Conservation (phyloP, 495 filamentous ascomycete species). For the Friedmanniomyces endolithicus region DNA sequence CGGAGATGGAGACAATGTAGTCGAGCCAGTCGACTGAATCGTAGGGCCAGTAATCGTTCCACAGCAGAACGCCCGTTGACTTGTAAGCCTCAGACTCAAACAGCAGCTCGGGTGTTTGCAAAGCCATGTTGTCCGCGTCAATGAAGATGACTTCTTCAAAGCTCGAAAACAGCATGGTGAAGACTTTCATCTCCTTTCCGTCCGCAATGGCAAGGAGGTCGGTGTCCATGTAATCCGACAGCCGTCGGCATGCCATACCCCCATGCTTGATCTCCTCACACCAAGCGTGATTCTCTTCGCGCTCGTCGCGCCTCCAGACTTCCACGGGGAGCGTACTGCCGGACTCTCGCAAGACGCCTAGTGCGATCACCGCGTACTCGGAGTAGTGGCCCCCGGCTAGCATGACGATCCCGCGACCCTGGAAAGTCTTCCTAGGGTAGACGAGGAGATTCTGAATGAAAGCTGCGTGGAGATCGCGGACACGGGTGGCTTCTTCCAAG, state of each 20-base stretch:
- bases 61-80: constrained; percentile 4
- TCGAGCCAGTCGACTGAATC: constrained; percentile 14
- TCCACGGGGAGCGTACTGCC: constrained; percentile 6
- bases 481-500: background rate
- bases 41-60: constrained; percentile 5
- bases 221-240: constrained; percentile 11
- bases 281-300: constrained; percentile 9
- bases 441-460: background rate
- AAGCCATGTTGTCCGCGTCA: constrained; percentile 11
- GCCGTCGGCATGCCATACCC: constrained; percentile 7
- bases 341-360: constrained; percentile 4
- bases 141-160: constrained; percentile 14
- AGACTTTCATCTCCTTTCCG: constrained; percentile 9
- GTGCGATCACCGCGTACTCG: constrained; percentile 6
- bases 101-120: constrained; percentile 5
- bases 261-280: constrained; percentile 4
- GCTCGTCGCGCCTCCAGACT: constrained; percentile 9
- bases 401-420: constrained; percentile 5
- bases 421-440: constrained; percentile 5
- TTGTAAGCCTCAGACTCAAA: constrained; percentile 7
- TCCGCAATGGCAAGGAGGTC: constrained; percentile 6
- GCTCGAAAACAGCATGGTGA: constrained; percentile 10
- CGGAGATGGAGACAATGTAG: constrained; percentile 39
- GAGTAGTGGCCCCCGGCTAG: constrained; percentile 6
- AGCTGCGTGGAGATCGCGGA: background rate